Percentiles rank a stretch among this genome's conserved stretches.
Conservation (phyloP, 192 early-diverging fungal species). For the Umbelopsis isabellina region DNA sequence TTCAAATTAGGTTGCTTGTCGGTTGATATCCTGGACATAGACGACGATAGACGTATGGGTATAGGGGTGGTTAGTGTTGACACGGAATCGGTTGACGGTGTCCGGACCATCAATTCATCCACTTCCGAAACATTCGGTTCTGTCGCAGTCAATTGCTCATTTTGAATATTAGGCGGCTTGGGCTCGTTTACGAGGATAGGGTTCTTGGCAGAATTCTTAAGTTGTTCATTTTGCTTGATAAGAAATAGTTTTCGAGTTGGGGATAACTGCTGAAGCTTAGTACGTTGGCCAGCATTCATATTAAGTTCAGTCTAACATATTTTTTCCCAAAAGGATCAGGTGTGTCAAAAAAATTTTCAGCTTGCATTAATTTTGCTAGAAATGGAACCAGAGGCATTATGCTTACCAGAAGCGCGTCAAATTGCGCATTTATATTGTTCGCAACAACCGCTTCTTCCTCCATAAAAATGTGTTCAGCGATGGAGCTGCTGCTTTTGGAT, state of each 20-base stretch:
- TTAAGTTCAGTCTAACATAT: constrained; percentile 45
- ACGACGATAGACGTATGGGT: background rate
- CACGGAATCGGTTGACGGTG: background rate
- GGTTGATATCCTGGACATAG: constrained; percentile 6
- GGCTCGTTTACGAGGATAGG: background rate
- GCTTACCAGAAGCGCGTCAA: background rate
- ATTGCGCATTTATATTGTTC: constrained; percentile 8
- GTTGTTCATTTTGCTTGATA: constrained; percentile 43
- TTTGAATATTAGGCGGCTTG: background rate
- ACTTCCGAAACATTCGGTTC: background rate
- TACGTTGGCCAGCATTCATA: constrained; percentile 45
- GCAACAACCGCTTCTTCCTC: constrained; percentile 4
- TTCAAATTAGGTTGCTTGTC: background rate
- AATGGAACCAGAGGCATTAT: background rate
- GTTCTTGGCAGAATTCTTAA: constrained; percentile 10
- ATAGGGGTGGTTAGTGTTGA: background rate
- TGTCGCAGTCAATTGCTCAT: background rate
- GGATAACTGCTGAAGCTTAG: constrained; percentile 42
- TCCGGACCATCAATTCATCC: constrained; percentile 1
- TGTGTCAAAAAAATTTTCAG: too few species aligned
- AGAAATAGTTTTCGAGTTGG: constrained; percentile 41
- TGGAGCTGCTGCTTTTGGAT: constrained; percentile 16
- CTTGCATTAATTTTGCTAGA: constrained; percentile 46
- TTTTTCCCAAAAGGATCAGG: too few species aligned
- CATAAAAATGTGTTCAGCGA: background rate